Evolutionary conservation across 768 basidiomycete genomes (phyloP), one percentile per base, ranked within the genome.

Genomic region (Boletus subcaerulescens): DNA sequence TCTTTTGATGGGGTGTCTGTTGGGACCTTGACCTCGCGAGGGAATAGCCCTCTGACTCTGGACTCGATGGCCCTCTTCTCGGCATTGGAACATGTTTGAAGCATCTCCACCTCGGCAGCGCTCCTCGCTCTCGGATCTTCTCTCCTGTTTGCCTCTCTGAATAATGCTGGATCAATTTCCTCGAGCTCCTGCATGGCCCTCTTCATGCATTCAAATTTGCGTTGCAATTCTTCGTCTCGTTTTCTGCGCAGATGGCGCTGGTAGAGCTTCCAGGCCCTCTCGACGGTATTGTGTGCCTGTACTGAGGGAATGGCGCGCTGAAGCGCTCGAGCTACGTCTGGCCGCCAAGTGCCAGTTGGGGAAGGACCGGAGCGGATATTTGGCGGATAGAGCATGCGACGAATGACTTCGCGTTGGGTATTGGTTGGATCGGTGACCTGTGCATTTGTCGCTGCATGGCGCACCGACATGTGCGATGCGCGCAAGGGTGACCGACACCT

Each of bases 241-340:
- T 78, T 75, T 65, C 87, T 83, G 40, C 94, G 83, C 38, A 85
- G 56, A 64, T 90, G 86, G 31, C 94, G 81, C 60, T 82, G 79
- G 73, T 92, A 85, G 12, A 98, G 79, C 48, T 86, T 75, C 89
- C 90, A 98, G 4, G 94, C 94, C 32, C 94, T 84, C 60, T 92
- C 87, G 50, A 97, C 93, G 3, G 93, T 97, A 58, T 93, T 82
- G 73, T 97, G 92, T 0, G 91, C 93, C 69, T 96, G 93, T 5
- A 79, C 81, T 4, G 91, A 91, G 13, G 92, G 91, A 48, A 97
- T 87, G n/a, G 91, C 91, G 50, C 80, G 80, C 60, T 89, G 85
- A 15, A 98, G 74, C 10, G 91, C 86, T 46, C 77, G 81, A 35
- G 80, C 82, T 29, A 92, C 87, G 69, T 93, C 86, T 40, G 86